These are phyloP conservation scores for Breviolum minutum DNA, from an alignment of 73 alveolate species.

Conservation along the genomic window DNA sequence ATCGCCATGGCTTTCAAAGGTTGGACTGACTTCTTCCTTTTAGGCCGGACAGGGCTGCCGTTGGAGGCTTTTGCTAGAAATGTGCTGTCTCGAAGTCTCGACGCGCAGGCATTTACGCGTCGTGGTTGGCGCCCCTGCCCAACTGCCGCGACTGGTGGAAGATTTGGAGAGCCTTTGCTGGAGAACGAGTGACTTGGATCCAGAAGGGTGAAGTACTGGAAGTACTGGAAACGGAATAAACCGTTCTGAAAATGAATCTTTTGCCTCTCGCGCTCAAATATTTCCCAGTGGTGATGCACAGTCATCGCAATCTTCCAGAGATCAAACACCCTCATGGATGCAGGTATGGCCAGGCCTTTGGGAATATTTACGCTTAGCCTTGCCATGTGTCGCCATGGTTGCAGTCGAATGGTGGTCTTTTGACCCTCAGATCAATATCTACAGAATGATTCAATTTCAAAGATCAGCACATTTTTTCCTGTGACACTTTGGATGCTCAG, in stretches of 20 bases:
- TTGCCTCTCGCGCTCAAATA: too few relatives aligned
- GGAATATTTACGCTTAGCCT: conserved; percentile 11
- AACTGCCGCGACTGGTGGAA: conserved; percentile 26
- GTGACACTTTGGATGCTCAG: neutral
- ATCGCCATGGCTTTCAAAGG: conserved; percentile 41
- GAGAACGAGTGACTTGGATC: neutral
- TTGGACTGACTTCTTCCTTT: conserved; percentile 1
- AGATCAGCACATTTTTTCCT: neutral
- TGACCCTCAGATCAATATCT: neutral
- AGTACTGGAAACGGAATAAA: too few relatives aligned
- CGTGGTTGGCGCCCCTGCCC: conserved; percentile 54
- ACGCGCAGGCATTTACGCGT: neutral
- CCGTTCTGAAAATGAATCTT: too few relatives aligned
- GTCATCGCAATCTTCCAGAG: too few relatives aligned
- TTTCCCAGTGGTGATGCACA: too few relatives aligned
- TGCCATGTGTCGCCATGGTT: conserved; percentile 41
- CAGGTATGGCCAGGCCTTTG: conserved; percentile 10
- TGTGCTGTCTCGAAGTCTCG: neutral
- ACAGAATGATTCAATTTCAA: neutral
- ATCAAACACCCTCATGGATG: too few relatives aligned
- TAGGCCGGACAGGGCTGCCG: neutral
- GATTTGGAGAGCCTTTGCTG: conserved; percentile 1
- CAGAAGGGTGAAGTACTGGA: neutral
- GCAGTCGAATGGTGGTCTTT: conserved; percentile 66
- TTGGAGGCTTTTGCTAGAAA: neutral